Evolutionary conservation across 306 rosid genomes (phyloP).

Genomic region (Purshia tridentata): DNA sequence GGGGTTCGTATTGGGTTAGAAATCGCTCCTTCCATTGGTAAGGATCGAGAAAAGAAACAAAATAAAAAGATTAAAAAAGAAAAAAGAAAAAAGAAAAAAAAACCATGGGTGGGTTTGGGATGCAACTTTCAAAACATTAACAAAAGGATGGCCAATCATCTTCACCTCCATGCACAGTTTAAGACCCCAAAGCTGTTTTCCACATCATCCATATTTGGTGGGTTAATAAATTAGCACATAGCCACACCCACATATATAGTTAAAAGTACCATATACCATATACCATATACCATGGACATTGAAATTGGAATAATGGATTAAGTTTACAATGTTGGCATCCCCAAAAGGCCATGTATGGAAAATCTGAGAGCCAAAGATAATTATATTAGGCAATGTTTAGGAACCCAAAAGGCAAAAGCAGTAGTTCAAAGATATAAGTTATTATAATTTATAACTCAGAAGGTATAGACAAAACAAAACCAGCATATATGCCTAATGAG

Average conservation of each 20-base stretch:
- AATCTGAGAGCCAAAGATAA: no score
- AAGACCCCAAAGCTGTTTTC: not conserved
- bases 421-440: no score
- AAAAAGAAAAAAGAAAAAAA: not conserved
- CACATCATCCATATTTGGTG: not conserved
- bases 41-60: not conserved
- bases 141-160: constrained; percentile 1
- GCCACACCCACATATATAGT: no score
- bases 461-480: constrained; percentile 7
- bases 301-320: no score
- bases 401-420: no score
- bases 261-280: no score
- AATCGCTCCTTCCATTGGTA: not conserved
- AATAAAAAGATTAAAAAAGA: not conserved
- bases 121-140: constrained; percentile 1
- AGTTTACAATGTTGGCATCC: no score
- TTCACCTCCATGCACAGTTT: not conserved
- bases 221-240: not conserved
- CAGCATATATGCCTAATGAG: not conserved
- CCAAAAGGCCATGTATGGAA: no score
- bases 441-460: no score
- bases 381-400: no score
- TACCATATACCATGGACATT: no score
- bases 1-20: constrained; percentile 8
- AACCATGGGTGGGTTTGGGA: not conserved